These are phyloP conservation scores for Massarina eburnea DNA, from an alignment of 2,329 filamentous ascomycete species.

Conservation along the genomic window DNA sequence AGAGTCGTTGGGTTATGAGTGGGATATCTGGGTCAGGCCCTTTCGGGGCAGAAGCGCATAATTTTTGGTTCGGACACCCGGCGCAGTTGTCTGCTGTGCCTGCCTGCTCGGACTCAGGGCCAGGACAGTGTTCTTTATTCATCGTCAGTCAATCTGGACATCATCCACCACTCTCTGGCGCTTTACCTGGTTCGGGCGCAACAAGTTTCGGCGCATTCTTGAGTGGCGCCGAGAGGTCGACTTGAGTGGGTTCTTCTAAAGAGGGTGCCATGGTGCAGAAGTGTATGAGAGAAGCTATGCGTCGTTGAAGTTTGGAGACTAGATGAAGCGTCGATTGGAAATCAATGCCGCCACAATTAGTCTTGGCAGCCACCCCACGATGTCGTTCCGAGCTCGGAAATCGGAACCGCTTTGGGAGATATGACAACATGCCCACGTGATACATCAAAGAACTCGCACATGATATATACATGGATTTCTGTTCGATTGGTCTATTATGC, in stretches of 20 bases:
- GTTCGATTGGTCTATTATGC: slow-evolving; percentile 8
- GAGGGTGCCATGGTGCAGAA: slow-evolving; percentile 70
- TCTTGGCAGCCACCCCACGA: slow-evolving; percentile 25
- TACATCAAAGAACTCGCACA: too few relatives aligned
- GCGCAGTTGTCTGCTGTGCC: slow-evolving; percentile 78
- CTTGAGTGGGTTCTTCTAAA: slow-evolving; percentile 68
- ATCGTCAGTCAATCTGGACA: background rate
- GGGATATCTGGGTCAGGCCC: slow-evolving; percentile 94
- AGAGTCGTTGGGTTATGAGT: slow-evolving; percentile 79
- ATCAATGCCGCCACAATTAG: slow-evolving; percentile 26
- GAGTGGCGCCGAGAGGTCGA: slow-evolving; percentile 73
- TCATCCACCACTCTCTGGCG: background rate
- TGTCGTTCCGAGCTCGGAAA: slow-evolving; percentile 21
- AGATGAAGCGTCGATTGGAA: slow-evolving; percentile 27
- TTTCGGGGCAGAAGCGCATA: slow-evolving; percentile 92
- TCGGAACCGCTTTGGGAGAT: background rate
- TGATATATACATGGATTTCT: too few relatives aligned
- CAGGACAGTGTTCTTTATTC: slow-evolving; percentile 79
- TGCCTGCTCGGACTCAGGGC: slow-evolving; percentile 74
- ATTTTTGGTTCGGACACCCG: slow-evolving; percentile 92
- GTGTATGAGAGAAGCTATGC: slow-evolving; percentile 4
- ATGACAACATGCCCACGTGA: too few relatives aligned
- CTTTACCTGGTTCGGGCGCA: slow-evolving; percentile 77
- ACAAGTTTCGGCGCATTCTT: slow-evolving; percentile 82
- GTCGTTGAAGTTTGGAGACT: slow-evolving; percentile 12